These are phyloP conservation scores for Cutaneotrichosporon cutaneum DNA, from an alignment of 1,284 basidiomycete species.

Conservation along the genomic window DNA sequence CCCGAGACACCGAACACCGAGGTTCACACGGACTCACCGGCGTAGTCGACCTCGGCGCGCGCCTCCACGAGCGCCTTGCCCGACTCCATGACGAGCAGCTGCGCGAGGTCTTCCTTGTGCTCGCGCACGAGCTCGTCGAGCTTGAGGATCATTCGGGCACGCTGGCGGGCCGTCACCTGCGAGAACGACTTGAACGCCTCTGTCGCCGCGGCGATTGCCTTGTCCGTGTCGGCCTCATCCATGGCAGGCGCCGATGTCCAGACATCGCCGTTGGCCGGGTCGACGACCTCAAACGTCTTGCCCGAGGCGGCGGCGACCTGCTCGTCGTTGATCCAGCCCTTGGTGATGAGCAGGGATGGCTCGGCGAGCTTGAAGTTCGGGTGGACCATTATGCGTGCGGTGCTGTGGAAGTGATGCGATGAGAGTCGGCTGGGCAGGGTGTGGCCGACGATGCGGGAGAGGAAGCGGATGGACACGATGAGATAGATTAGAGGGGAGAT, in stretches of 20 bases:
- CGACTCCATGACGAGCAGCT: constrained; percentile 60
- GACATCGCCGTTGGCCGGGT: constrained; percentile 23
- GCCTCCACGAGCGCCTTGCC: constrained; percentile 79
- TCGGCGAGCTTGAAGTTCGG: constrained; percentile 25
- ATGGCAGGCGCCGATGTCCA: constrained; percentile 21
- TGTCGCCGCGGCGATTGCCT: constrained; percentile 22
- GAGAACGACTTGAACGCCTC: constrained; percentile 23
- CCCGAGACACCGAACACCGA: constrained; percentile 4
- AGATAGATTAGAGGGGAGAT: background rate
- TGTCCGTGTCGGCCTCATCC: constrained; percentile 25
- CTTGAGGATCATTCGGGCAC: constrained; percentile 27
- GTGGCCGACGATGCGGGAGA: background rate
- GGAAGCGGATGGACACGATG: background rate
- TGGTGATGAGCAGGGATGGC: constrained; percentile 19
- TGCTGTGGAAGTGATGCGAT: background rate
- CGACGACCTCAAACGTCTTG: constrained; percentile 21
- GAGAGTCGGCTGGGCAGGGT: background rate
- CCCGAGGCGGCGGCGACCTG: constrained; percentile 9
- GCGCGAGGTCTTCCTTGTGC: constrained; percentile 30
- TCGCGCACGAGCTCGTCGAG: constrained; percentile 26
- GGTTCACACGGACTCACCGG: constrained; percentile 10
- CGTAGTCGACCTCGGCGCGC: constrained; percentile 71
- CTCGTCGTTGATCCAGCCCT: constrained; percentile 25
- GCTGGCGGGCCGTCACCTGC: constrained; percentile 18
- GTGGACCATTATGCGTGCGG: constrained; percentile 20